Percentiles rank a stretch among this genome's conserved stretches.
Conservation (phyloP, 2,329 filamentous ascomycete genomes). For the Xylariaceae sp. region DNA sequence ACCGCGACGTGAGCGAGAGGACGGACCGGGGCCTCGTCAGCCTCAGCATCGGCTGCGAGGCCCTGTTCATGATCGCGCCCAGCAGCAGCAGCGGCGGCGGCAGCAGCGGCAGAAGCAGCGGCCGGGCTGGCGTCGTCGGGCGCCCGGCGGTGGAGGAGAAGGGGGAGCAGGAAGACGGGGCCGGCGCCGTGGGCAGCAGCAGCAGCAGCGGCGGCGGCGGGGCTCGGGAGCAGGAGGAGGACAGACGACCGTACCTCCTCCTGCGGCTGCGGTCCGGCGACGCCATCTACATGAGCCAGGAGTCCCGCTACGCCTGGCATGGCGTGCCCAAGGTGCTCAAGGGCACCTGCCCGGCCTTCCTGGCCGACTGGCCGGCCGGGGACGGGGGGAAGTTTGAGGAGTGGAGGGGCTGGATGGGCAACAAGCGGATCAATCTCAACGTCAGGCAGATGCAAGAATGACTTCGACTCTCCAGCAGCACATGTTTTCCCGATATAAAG, state of each 20-base stretch:
- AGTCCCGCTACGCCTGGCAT: slow-evolving; percentile 87
- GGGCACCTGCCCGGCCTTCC: slow-evolving; percentile 67
- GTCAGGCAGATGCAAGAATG: slow-evolving; percentile 75
- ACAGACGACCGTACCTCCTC: slow-evolving; percentile 43
- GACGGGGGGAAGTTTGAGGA: slow-evolving; percentile 47
- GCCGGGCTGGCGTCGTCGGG: not conserved
- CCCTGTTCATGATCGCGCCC: slow-evolving; percentile 76
- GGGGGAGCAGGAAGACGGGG: slow-evolving; percentile 17
- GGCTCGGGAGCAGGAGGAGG: slow-evolving; percentile 20
- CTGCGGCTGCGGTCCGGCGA: slow-evolving; percentile 76
- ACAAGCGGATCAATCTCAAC: slow-evolving; percentile 86
- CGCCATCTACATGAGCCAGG: slow-evolving; percentile 79
- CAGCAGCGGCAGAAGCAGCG: slow-evolving; percentile 11
- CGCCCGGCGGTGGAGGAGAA: slow-evolving; percentile 1
- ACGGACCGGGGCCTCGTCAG: slow-evolving; percentile 73
- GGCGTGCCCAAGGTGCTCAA: slow-evolving; percentile 82
- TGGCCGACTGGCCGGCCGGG: slow-evolving; percentile 66
- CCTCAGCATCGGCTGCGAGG: slow-evolving; percentile 83
- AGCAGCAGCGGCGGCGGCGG: too few species aligned
- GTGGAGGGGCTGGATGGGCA: slow-evolving; percentile 83
- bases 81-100: slow-evolving; percentile 30
- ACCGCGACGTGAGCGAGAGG: slow-evolving; percentile 87
- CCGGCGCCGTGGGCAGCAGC: slow-evolving; percentile 14
- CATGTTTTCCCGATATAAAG: too few species aligned
- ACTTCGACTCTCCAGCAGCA: too few species aligned